Evolutionary conservation across 2,329 filamentous ascomycete species (phyloP).

Genomic region (Botryosphaeria dothidea): DNA sequence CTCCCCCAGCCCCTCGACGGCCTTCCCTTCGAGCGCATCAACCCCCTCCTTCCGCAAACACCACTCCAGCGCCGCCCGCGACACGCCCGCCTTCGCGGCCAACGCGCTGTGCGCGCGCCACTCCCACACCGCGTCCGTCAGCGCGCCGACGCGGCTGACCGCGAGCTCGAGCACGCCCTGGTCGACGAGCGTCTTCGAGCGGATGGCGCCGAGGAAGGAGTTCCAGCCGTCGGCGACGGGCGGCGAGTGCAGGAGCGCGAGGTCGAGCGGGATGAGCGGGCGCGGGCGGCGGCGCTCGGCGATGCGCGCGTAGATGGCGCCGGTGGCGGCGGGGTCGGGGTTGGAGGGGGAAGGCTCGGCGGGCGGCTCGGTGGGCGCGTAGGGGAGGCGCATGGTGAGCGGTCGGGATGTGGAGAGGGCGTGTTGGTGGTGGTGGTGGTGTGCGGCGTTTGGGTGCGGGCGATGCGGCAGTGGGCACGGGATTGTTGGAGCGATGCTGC

Average conservation of each 20-base stretch:
- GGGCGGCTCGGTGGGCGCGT: conserved; percentile 51
- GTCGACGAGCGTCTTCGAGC: conserved; percentile 53
- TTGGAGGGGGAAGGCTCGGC: conserved; percentile 36
- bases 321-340: conserved; percentile 37
- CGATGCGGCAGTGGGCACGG: background rate
- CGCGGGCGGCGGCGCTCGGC: conserved; percentile 53
- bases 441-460: too few species aligned
- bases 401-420: conserved; percentile 19
- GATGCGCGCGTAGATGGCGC: conserved; percentile 53
- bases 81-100: conserved; percentile 62
- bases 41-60: conserved; percentile 51
- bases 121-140: conserved; percentile 83
- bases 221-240: conserved; percentile 62
- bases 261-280: conserved; percentile 56
- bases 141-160: conserved; percentile 76
- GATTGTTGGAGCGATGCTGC: background rate
- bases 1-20: conserved; percentile 20
- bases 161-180: conserved; percentile 70
- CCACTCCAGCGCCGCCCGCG: conserved; percentile 64
- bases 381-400: conserved; percentile 55
- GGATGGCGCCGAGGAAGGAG: conserved; percentile 57
- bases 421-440: background rate
- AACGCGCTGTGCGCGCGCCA: conserved; percentile 71
- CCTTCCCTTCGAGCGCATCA: conserved; percentile 39
- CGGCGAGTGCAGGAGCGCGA: conserved; percentile 56